phyloP scores from a whole-genome alignment of 352 stramenopile genomes.

The Phytophthora colocasiae region DNA sequence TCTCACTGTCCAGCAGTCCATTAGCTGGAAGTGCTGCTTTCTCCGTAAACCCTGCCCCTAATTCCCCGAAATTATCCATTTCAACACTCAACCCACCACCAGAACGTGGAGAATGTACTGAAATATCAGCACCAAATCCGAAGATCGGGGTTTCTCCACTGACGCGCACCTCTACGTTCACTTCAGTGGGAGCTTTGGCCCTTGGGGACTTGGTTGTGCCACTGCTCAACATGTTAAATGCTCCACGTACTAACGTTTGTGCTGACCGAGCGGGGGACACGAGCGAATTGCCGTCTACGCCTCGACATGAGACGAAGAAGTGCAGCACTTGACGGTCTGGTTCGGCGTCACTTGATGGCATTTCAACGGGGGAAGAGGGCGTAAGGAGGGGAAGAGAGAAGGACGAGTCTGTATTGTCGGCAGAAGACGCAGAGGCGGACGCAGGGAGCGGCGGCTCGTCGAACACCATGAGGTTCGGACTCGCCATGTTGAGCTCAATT shows the following conservation, averaged over 20 bases:
- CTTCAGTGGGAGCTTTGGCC: constrained; percentile 60
- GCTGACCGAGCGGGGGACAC: constrained; percentile 60
- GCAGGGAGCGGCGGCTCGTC: constrained; percentile 34
- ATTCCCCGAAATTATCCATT: constrained; percentile 24
- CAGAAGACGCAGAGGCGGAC: constrained; percentile 7
- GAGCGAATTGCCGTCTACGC: constrained; percentile 62
- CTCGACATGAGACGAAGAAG: constrained; percentile 78
- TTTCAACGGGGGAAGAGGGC: constrained; percentile 14
- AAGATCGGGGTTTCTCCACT: constrained; percentile 56
- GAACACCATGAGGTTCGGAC: constrained; percentile 58
- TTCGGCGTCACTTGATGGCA: constrained; percentile 1
- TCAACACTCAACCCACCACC: constrained; percentile 12
- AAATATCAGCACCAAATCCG: constrained; percentile 22
- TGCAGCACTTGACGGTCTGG: constrained; percentile 41
- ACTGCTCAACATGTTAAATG: constrained; percentile 72
- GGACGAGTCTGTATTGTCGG: constrained; percentile 7
- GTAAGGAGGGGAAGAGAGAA: not conserved
- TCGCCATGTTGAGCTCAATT: constrained; percentile 22
- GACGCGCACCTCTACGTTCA: constrained; percentile 75
- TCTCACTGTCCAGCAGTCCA: constrained; percentile 57
- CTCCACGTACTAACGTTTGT: constrained; percentile 79
- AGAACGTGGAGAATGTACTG: not conserved
- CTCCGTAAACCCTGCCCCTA: constrained; percentile 10
- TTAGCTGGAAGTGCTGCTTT: constrained; percentile 21
- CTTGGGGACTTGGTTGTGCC: constrained; percentile 52